Percentiles rank a stretch among this genome's conserved stretches.
Evolutionary conservation across 176 grass and related monocot species (phyloP).

Genomic region (Leersia perrieri): DNA sequence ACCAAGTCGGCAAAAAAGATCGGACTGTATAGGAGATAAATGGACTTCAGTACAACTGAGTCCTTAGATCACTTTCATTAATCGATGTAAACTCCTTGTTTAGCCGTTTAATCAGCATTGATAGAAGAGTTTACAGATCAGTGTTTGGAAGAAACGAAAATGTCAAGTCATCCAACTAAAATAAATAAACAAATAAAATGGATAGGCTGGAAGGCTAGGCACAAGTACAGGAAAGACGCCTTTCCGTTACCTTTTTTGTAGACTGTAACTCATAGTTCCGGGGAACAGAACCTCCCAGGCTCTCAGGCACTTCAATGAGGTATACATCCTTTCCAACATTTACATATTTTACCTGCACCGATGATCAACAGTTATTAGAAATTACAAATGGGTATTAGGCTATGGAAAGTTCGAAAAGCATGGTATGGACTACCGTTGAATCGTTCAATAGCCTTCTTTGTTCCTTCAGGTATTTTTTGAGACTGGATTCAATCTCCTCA

Average conservation of each 20-base stretch:
- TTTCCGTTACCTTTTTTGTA: constrained; percentile 67
- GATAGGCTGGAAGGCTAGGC: constrained; percentile 15
- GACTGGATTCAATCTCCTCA: constrained; percentile 65
- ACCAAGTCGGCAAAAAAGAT: not conserved
- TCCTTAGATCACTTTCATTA: not conserved
- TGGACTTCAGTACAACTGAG: not conserved
- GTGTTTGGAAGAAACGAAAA: not conserved
- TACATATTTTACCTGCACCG: constrained; percentile 77
- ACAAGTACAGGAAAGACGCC: not conserved
- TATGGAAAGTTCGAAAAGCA: not conserved
- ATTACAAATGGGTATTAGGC: constrained; percentile 17
- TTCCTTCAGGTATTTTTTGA: constrained; percentile 74
- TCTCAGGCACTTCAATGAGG: constrained; percentile 83
- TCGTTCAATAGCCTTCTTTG: constrained; percentile 58
- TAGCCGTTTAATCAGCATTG: not conserved
- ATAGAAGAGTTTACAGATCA: constrained; percentile 6
- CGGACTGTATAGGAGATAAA: not conserved
- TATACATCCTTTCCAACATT: constrained; percentile 83
- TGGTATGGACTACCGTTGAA: constrained; percentile 46
- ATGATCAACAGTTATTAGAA: constrained; percentile 4
- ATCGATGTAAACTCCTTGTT: not conserved
- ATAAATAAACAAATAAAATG: not conserved
- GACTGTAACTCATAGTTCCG: constrained; percentile 80
- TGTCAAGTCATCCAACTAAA: not conserved
- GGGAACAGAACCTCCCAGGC: constrained; percentile 62